phyloP scores from a whole-genome alignment of 176 grass and related monocot species.

The Phoenix roebelenii region DNA sequence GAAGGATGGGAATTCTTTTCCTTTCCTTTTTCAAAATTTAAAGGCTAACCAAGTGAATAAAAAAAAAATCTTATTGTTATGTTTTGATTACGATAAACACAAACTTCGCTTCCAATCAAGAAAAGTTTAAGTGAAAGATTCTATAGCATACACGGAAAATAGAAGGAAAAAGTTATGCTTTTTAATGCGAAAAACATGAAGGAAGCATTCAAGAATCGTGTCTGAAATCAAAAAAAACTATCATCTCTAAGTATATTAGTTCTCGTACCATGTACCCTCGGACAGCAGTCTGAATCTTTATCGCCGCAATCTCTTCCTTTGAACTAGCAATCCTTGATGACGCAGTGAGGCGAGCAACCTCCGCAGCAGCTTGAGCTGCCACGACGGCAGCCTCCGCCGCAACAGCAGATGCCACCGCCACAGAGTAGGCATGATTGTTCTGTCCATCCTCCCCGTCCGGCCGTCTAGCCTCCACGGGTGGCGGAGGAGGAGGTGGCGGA shows the following conservation, averaged over 20 bases:
- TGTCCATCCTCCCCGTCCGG: background rate
- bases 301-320: constrained; percentile 38
- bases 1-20: too few species aligned
- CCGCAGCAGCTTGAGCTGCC: background rate
- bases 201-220: background rate
- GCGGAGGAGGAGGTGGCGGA: constrained; percentile 4
- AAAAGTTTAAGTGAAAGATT: too few species aligned
- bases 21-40: too few species aligned
- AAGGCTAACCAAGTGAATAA: too few species aligned
- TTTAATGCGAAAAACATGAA: background rate
- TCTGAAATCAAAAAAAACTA: background rate
- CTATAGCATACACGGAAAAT: too few species aligned
- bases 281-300: constrained; percentile 50
- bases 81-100: too few species aligned
- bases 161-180: too few species aligned
- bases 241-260: background rate
- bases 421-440: background rate
- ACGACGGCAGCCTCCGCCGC: background rate
- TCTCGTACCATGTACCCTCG: constrained; percentile 43
- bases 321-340: constrained; percentile 17
- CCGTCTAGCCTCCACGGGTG: background rate
- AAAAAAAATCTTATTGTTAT: too few species aligned
- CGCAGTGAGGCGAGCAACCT: constrained; percentile 10
- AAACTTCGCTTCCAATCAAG: too few species aligned
- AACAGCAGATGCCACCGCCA: background rate